Base-by-base conservation (phyloP, 371 early-diverging fungal species). In the Mortierella sp. region DNA sequence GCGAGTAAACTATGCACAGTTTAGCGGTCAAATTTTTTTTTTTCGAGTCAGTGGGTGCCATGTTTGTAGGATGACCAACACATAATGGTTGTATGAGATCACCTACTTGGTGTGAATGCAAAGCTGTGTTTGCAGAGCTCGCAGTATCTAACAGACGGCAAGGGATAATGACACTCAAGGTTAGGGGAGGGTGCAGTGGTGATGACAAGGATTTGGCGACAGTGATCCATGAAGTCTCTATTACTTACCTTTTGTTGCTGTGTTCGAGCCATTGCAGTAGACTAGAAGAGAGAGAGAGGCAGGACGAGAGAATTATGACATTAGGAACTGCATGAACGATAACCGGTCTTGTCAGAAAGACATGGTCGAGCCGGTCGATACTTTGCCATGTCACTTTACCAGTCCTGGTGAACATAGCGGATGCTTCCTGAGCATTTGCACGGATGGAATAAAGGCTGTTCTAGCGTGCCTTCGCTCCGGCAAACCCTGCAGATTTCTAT, bases 351-450 rank as follows among this genome's bases (percentile, higher is more conserved):
- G 34, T 19, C 40, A 48, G 34, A 43, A 34, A 14, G 28, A 31
- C 26, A 43, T 44, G 19, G 55, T 8, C 9, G n/a, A 40, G 53
- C 28, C 24, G 71, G 28, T 8, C 55, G 31, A 76, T 34, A 69
- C 31, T 13, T 31, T 28, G 61, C 19, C 44, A 40, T 74, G 43
- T 34, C 44, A 31, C 44, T 46, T 80, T 92, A 94, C 95, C 97
- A 97, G 72, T 93, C 93, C 85, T 98, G 97, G 85, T 98, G 98
- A 40, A 98, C 95, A 91, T 91, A 94, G 69, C 92, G 92, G 88
- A 98, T 98, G 87, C 96, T 96, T 31, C 98, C 98, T 19, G 97
- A 93, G 90, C 98, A 98, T 89, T 95, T 95, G 89, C 98, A 98
- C 11, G 98, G 98, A 87, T 96, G 92, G 87, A 94, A 97, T 53